phyloP scores from a whole-genome alignment of 257 asterid species.

The Ajuga chamaepitys region DNA sequence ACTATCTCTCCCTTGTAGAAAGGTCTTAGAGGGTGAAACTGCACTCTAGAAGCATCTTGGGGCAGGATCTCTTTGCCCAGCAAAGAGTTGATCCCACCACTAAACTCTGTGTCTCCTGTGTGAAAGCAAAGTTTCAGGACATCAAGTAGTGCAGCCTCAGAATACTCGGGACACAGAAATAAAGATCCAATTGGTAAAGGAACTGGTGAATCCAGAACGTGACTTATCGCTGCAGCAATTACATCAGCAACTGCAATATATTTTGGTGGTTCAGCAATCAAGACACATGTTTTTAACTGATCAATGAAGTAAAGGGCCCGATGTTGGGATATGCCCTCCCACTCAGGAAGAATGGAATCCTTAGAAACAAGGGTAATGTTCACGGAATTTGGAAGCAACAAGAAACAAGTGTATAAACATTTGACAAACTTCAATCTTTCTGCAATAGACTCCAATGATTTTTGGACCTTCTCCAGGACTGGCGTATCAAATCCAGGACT shows the following conservation, averaged over 20 bases:
- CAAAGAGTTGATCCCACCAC: constrained; percentile 44
- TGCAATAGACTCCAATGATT: constrained; percentile 47
- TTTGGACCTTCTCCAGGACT: constrained; percentile 39
- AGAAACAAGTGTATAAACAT: constrained; percentile 60
- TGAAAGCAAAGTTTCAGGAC: constrained; percentile 60
- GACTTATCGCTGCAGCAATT: constrained; percentile 61
- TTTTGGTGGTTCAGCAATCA: constrained; percentile 80
- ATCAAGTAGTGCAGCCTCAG: constrained; percentile 56
- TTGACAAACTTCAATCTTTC: constrained; percentile 66
- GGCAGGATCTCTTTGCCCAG: constrained; percentile 74
- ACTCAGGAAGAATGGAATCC: constrained; percentile 60
- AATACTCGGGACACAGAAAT: constrained; percentile 63
- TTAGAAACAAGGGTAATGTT: constrained; percentile 57
- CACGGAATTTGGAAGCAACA: constrained; percentile 55
- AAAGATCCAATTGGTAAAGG: constrained; percentile 73
- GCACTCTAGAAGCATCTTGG: constrained; percentile 85
- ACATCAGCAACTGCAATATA: constrained; percentile 66
- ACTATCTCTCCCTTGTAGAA: constrained; percentile 89
- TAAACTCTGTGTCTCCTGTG: constrained; percentile 31
- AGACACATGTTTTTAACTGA: constrained; percentile 37
- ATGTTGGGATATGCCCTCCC: constrained; percentile 53
- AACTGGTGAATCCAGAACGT: constrained; percentile 62
- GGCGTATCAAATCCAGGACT: constrained; percentile 40
- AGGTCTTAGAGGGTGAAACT: constrained; percentile 90
- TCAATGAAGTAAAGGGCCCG: constrained; percentile 75